Evolutionary conservation across 164 flowering plant species (phyloP), one percentile per base, ranked within the genome.

Genomic region (Amborella trichopoda): DNA sequence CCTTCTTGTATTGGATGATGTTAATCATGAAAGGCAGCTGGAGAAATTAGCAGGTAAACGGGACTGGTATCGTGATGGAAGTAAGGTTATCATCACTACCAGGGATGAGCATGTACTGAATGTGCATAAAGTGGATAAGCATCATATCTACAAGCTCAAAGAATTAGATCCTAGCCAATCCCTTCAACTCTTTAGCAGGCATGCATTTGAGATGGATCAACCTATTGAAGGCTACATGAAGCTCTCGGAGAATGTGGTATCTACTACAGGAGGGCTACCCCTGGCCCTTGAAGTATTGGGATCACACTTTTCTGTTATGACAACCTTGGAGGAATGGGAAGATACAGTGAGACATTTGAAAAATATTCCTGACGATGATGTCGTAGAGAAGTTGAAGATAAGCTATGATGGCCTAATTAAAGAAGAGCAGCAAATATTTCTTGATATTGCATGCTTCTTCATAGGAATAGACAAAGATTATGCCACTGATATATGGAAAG

Each of bases 361-460:
- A 45, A 16, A 28, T 16, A 62, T 61, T 43, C 71, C 58, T 4
- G 62, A 60, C 1, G 3, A 18, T 23, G 8, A 57, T 24, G 59
- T 71, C 18, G 72, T 62, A 6, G 56, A 59, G 51, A 60, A 60
- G 16, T 38, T 76, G 10, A 47, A 46, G 55, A 54, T 73, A 52
- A 73, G 82, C 52, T 76, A 46, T 56, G 54, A 76, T 49, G 72
- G 46, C 2, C 61, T 76, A 14, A 66, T 70, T 64, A 40, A 54
- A 4, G 5, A 5, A 14, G 40, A 37, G 18, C 14, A 37, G n/a
- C 12, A 6, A 6, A 37, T 37, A 6, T 37, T 37, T 14, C 13
- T 37, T 5, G 40, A 37, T 13, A 37, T 13, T 37, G 40, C 40
- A 6, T 37, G 3, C 41, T 60, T 73, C 3, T 71, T 76, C 40